A percentile compares a stretch with the other conserved stretches of the same genome.
Evolutionary conservation across 23 red algal genomes (phyloP).

Genomic region (Gracilaria caudata): DNA sequence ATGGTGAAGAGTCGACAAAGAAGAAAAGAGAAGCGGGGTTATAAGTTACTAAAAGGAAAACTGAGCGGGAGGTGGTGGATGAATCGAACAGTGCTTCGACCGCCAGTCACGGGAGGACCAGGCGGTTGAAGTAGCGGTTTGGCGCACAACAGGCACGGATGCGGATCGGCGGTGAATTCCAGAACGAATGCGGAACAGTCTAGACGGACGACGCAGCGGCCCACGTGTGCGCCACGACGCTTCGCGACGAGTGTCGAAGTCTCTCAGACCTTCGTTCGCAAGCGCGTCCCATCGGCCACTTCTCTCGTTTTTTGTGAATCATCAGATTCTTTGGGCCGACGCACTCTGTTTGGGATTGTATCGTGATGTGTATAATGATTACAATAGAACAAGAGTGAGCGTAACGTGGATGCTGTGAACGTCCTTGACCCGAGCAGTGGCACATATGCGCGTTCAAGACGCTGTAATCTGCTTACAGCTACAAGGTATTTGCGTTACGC

Average conservation of each 20-base stretch:
- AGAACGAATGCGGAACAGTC: conserved; percentile 32
- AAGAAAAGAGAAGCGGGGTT: neutral
- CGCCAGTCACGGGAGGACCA: no score
- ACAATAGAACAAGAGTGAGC: no score
- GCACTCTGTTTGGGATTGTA: no score
- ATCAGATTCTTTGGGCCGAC: no score
- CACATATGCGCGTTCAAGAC: no score
- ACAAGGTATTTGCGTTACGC: no score
- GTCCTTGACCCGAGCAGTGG: no score
- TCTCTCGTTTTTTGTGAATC: no score
- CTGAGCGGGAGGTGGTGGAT: neutral
- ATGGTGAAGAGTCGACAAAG: conserved; percentile 6
- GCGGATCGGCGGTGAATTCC: neutral
- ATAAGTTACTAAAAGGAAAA: conserved; percentile 10
- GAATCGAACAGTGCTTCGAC: no score
- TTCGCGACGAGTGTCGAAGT: conserved; percentile 29
- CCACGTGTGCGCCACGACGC: neutral
- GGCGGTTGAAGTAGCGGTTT: conserved; percentile 26
- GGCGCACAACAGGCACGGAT: neutral
- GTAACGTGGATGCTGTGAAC: no score
- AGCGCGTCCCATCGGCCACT: neutral
- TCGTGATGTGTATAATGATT: no score
- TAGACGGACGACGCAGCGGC: conserved; percentile 10
- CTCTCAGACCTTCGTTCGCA: conserved; percentile 47
- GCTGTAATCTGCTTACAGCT: no score